A percentile compares a stretch with the other conserved stretches of the same genome.
Evolutionary conservation across 1,139 yeast species (phyloP).

Genomic region (Pichia sp.): DNA sequence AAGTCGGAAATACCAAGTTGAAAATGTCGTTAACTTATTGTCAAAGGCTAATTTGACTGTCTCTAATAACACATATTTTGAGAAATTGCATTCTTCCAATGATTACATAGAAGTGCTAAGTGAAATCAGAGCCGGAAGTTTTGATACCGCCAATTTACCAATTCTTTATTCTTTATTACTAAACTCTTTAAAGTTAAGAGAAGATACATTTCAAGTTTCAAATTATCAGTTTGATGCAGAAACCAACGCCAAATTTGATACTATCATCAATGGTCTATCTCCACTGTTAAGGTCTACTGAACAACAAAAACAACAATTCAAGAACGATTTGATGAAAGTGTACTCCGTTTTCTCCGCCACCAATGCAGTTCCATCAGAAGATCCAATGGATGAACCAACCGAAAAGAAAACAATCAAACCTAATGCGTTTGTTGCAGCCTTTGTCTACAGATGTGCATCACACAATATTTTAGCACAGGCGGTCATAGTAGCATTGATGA

Average conservation of each 20-base stretch:
- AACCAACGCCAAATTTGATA: conserved; percentile 2
- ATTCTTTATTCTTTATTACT: conserved; percentile 22
- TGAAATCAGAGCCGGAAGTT: conserved; percentile 23
- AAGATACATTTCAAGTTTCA: conserved; percentile 4
- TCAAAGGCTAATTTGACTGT: conserved; percentile 15
- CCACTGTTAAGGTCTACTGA: conserved; percentile 11
- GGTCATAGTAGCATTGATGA: conserved; percentile 18
- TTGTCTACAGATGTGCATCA: conserved; percentile 19
- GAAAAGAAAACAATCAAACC: conserved; percentile 5
- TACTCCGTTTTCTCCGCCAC: conserved; percentile 8
- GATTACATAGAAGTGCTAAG: conserved; percentile 23
- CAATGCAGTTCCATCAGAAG: neutral
- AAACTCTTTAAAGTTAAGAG: conserved; percentile 20
- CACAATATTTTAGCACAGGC: conserved; percentile 15
- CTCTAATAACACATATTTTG: conserved; percentile 21
- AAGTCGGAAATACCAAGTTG: conserved; percentile 19
- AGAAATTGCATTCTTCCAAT: conserved; percentile 23
- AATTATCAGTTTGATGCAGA: neutral
- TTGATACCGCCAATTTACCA: conserved; percentile 20
- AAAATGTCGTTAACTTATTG: conserved; percentile 9
- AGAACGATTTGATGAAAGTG: conserved; percentile 14
- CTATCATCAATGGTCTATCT: conserved; percentile 5
- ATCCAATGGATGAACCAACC: neutral
- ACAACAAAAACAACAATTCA: conserved; percentile 9
- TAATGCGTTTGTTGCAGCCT: conserved; percentile 21